phyloP scores from a whole-genome alignment of 768 basidiomycete genomes.

The Exsudoporus frostii region DNA sequence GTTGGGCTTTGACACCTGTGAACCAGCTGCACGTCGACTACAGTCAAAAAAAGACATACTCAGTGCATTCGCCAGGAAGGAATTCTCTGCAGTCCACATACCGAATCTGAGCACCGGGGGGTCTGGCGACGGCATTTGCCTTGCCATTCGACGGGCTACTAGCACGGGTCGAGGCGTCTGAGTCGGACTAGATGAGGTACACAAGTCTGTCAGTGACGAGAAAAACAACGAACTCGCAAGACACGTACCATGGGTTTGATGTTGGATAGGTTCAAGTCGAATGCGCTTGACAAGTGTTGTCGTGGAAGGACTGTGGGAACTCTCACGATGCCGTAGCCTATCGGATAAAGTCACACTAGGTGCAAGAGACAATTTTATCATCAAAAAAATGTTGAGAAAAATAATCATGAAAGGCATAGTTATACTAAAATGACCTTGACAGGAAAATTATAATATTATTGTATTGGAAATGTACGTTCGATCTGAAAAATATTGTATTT shows the following conservation, averaged over 20 bases:
- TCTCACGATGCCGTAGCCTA: background rate
- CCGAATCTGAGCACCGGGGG: slow-evolving; percentile 82
- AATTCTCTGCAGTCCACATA: slow-evolving; percentile 34
- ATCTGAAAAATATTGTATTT: no score
- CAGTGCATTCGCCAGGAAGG: background rate
- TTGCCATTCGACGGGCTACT: slow-evolving; percentile 40
- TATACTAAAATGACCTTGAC: no score
- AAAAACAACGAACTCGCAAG: background rate
- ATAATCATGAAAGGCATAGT: no score
- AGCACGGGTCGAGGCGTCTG: slow-evolving; percentile 55
- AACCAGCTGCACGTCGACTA: slow-evolving; percentile 72
- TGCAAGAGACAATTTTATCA: no score
- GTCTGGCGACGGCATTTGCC: slow-evolving; percentile 58
- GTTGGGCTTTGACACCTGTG: slow-evolving; percentile 71
- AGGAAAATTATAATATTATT: no score
- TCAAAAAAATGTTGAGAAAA: no score
- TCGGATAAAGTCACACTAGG: background rate
- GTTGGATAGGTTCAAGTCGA: slow-evolving; percentile 6
- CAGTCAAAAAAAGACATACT: background rate
- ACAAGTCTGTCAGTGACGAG: background rate
- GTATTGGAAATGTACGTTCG: no score
- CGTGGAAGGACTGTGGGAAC: slow-evolving; percentile 28
- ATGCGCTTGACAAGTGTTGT: slow-evolving; percentile 5
- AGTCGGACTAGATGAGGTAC: slow-evolving; percentile 62
- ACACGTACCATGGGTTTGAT: slow-evolving; percentile 33